These are phyloP conservation scores for Xylaria sp. DNA, from an alignment of 2,329 filamentous ascomycete genomes.

Conservation along the genomic window DNA sequence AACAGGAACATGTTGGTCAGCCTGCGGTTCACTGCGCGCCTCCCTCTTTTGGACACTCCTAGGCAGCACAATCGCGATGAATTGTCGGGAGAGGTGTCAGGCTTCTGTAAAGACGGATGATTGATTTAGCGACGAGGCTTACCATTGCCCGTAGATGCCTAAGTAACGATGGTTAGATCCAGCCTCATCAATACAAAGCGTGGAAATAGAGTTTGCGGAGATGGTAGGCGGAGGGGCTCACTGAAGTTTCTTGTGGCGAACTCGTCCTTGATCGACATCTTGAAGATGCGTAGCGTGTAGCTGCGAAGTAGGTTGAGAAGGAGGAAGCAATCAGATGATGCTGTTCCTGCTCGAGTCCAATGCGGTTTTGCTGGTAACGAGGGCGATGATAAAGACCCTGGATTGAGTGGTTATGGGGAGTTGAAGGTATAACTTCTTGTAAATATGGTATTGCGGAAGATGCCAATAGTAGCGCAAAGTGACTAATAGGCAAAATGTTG, in stretches of 20 bases:
- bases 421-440: background rate
- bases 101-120: conserved; percentile 13
- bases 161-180: conserved; percentile 48
- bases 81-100: background rate
- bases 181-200: conserved; percentile 31
- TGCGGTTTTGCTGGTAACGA: background rate
- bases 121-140: conserved; percentile 50
- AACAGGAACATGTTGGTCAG: conserved; percentile 36
- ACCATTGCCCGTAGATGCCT: conserved; percentile 84
- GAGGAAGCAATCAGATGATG: conserved; percentile 1
- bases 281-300: conserved; percentile 49
- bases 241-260: conserved; percentile 80
- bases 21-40: conserved; percentile 14
- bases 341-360: background rate
- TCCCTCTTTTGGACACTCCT: background rate
- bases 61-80: background rate
- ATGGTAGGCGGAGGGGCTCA: conserved; percentile 55
- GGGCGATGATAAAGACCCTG: conserved; percentile 1
- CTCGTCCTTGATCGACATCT: conserved; percentile 77
- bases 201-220: conserved; percentile 17
- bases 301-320: background rate
- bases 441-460: background rate
- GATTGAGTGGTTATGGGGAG: background rate
- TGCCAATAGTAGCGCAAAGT: background rate
- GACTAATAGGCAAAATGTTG: background rate